These are phyloP conservation scores for Fusarium sp. DNA, from an alignment of 2,329 filamentous ascomycete species.

Conservation along the genomic window DNA sequence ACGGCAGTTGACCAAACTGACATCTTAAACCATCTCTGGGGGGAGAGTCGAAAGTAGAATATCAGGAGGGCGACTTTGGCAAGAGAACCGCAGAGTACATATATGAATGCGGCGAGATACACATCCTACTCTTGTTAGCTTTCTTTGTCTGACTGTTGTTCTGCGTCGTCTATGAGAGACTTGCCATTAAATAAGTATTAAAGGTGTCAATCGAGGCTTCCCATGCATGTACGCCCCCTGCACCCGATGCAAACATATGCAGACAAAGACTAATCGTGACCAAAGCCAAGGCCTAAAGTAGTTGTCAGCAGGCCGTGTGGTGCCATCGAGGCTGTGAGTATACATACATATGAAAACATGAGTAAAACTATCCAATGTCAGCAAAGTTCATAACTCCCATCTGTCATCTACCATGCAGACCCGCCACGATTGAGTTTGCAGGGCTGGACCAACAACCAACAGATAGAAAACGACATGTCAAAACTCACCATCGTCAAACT, in stretches of 20 bases:
- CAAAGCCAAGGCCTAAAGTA: constrained; percentile 28
- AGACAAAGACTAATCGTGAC: constrained; percentile 38
- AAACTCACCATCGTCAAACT: constrained; percentile 46
- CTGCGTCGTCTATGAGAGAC: not conserved
- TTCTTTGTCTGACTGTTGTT: not conserved
- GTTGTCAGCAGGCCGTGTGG: not conserved
- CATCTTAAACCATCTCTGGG: constrained; percentile 51
- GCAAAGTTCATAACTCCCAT: constrained; percentile 5
- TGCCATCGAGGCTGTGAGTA: not conserved
- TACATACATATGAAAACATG: constrained; percentile 34
- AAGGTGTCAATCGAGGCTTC: constrained; percentile 48
- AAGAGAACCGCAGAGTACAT: constrained; percentile 52
- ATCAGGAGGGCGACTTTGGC: constrained; percentile 55
- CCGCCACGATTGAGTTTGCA: not conserved
- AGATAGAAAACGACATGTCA: not conserved
- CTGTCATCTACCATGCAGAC: not conserved
- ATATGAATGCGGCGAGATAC: constrained; percentile 48
- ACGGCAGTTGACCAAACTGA: constrained; percentile 48
- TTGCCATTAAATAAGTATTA: constrained; percentile 45
- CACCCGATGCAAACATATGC: constrained; percentile 45
- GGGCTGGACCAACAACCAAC: not conserved
- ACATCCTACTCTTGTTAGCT: constrained; percentile 39
- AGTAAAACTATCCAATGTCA: constrained; percentile 31
- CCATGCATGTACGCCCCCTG: constrained; percentile 50
- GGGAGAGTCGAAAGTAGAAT: constrained; percentile 55